Evolutionary conservation across 805 yeast genomes (phyloP), one percentile per base, ranked within the genome.

Genomic region (Ogataea pini): DNA sequence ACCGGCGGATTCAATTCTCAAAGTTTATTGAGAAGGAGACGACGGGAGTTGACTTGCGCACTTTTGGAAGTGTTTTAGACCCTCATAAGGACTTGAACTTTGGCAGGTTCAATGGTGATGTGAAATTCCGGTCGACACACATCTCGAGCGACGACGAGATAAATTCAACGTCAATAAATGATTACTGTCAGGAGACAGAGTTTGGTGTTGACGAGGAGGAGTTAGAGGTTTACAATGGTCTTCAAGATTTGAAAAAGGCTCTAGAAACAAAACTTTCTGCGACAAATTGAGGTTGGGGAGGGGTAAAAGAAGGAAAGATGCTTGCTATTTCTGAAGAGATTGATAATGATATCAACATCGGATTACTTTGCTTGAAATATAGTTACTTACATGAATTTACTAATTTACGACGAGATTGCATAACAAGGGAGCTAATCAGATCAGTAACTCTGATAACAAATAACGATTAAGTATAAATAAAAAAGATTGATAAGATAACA

Each of bases 1-100:
- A 59, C 20, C 53, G 58, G 36, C 55, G 57, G 7, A 47, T 59
- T 19, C 59, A 57, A 13, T 64, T 66, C 52, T 42, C 57, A 2
- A 52, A 49, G 31, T 51, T 60, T 24, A 37, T 17, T 6, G 31
- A 36, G 2, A 46, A 40, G 7, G 17, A 36, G 17, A 16, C 43
- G 4, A 16, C 10, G 16, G 56, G 54, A 6, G 29, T 54, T 9
- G 29, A 46, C n/a, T 42, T 54, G 10, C 34, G 40, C 28, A 42
- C 40, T 12, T 56, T 56, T 50, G 60, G 57, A 8, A 34, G 46
- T 18, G 36, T 56, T 17, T 42, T 51, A 13, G 18, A 36, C 12
- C 50, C 41, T 10, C 49, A 43, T 18, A 38, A 36, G 27, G 57
- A 56, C 32, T 37, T 56, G 22, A 50, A 54, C 9, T 56, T 56